A percentile compares a stretch with the other conserved stretches of the same genome.
Evolutionary conservation across 345 rosid genomes (phyloP).

Genomic region (Brassica nigra): DNA sequence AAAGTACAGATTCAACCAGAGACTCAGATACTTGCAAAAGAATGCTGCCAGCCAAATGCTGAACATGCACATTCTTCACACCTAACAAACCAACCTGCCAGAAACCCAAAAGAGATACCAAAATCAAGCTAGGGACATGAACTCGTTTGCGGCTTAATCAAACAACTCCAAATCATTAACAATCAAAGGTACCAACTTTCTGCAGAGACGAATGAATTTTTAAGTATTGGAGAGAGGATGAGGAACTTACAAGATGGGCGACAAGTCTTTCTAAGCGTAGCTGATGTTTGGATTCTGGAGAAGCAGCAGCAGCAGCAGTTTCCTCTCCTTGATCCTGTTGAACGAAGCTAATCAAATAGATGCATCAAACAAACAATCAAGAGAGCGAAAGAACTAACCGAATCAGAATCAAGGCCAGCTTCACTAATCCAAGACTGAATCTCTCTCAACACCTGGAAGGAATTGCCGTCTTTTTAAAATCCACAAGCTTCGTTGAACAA

Average conservation of each 20-base stretch:
- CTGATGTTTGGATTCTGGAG: conserved; percentile 25
- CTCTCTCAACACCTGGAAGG: conserved; percentile 48
- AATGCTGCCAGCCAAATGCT: conserved; percentile 63
- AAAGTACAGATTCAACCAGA: conserved; percentile 56
- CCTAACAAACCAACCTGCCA: conserved; percentile 56
- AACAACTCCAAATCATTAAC: not conserved
- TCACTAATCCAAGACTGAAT: conserved; percentile 50
- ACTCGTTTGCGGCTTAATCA: not conserved
- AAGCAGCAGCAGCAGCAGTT: conserved; percentile 13
- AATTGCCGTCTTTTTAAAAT: not conserved
- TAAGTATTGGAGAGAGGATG: not conserved
- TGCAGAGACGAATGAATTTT: not conserved
- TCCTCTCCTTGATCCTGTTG: conserved; percentile 30
- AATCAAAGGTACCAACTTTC: not conserved
- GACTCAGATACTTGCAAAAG: conserved; percentile 55
- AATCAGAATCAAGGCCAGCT: conserved; percentile 31
- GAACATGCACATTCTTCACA: conserved; percentile 52
- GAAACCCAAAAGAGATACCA: conserved; percentile 11
- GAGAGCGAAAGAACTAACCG: not conserved
- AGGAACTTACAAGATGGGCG: conserved; percentile 55
- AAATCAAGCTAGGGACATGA: not conserved
- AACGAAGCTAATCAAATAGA: conserved; percentile 25
- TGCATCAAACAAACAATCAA: not conserved
- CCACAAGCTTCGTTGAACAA: not conserved
- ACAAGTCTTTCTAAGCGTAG: conserved; percentile 43